Evolutionary conservation across 2,329 filamentous ascomycete species (phyloP), one percentile per base, ranked within the genome.

Genomic region (Zelopaecilomyces penicillatus): DNA sequence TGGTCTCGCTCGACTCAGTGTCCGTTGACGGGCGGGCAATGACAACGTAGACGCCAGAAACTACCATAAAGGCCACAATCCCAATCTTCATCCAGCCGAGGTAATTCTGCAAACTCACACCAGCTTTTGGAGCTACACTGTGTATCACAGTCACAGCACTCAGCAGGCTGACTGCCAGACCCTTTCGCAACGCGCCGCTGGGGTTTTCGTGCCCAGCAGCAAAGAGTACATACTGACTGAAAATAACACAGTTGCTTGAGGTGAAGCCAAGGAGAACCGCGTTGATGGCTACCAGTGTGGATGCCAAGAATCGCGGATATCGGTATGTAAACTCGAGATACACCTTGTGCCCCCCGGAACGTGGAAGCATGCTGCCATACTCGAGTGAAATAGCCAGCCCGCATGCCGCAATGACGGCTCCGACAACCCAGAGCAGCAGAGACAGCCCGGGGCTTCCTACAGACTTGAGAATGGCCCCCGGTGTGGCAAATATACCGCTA

Each of bases 401-500:
- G 42, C 75, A 81, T 6, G 73, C 79, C 1, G 80, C 75, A 6
- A 85, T 66, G 2, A 79, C 52, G 0, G 80, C 78, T 1, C 82
- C 83, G 0, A 78, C 60, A 0, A 82, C 44, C 83, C 83, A 87
- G 3, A 87, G 60, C 1, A 73, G 50, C 2, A 87, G 60, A 0
- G 80, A 73, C 3, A 86, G 62, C 0, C 82, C 82, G 0, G 82
- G 70, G 44, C 82, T 87, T 2, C 84, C 84, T 2, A 80, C 78
- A 0, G 78, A 74, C 33, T 77, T 73, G 3, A 85, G 69, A 41
- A 88, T 84, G 4, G 80, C 73, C 0, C 79, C 82, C 0, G 81
- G 83, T 0, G 82, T 85, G 1, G 83, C 82, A 54, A 87, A 87
- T 50, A 87, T 85, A 28, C 82, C 83, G 54, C 74, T 82, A 9